Percentiles rank a stretch among this genome's conserved stretches.
phyloP scores from a whole-genome alignment of 768 basidiomycete species.

The Hericium rajendrae region DNA sequence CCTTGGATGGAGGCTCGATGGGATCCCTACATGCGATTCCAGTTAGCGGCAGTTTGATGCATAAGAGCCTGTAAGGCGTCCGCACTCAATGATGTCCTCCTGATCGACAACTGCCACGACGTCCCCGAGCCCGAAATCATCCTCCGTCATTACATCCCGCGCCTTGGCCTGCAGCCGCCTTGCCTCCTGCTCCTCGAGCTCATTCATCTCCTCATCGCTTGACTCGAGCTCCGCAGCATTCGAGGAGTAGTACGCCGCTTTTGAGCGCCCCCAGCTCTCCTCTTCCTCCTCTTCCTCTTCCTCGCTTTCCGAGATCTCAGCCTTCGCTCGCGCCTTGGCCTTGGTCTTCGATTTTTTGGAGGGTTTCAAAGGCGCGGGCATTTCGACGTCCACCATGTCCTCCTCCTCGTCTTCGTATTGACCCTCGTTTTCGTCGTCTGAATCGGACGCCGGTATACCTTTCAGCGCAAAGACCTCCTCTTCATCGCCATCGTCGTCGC shows the following conservation, averaged over 20 bases:
- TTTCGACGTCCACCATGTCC: slow-evolving; percentile 18
- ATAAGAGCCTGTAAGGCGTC: not conserved
- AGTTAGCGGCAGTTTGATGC: not conserved
- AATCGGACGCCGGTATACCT: slow-evolving; percentile 37
- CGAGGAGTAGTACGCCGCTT: slow-evolving; percentile 78
- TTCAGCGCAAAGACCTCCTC: slow-evolving; percentile 78
- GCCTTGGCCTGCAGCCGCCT: slow-evolving; percentile 67
- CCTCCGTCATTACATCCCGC: slow-evolving; percentile 60
- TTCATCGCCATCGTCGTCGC: slow-evolving; percentile 50
- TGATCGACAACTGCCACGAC: slow-evolving; percentile 24
- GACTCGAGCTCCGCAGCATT: slow-evolving; percentile 75
- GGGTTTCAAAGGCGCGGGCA: slow-evolving; percentile 11
- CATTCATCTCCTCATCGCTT: slow-evolving; percentile 83
- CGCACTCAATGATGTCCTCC: slow-evolving; percentile 8
- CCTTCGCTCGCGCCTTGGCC: slow-evolving; percentile 14
- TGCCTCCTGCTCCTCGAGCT: slow-evolving; percentile 84
- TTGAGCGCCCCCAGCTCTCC: slow-evolving; percentile 77
- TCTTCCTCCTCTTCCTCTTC: slow-evolving; percentile 30
- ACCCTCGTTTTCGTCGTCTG: slow-evolving; percentile 38
- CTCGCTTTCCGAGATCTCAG: slow-evolving; percentile 18
- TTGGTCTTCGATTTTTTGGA: slow-evolving; percentile 17
- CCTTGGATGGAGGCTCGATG: slow-evolving; percentile 26
- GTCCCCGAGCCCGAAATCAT: slow-evolving; percentile 79
- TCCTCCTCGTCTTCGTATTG: slow-evolving; percentile 26
- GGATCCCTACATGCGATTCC: slow-evolving; percentile 22